Percentiles rank a stretch among this genome's conserved stretches.
Evolutionary conservation across 176 grass and related monocot genomes (phyloP).

Genomic region (Rhynchospora breviuscula): DNA sequence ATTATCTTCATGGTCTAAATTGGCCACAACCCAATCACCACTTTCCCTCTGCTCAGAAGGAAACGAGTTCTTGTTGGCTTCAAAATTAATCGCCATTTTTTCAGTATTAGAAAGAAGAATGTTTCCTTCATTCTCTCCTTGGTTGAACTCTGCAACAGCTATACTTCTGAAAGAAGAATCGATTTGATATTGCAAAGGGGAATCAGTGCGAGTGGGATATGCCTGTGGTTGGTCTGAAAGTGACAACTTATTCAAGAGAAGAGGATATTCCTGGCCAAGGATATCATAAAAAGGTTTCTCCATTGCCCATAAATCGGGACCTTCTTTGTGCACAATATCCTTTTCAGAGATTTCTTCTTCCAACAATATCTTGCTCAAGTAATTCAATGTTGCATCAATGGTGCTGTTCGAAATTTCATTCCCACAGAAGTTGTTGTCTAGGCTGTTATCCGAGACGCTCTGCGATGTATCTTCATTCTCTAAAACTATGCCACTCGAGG

Average conservation of each 20-base stretch:
- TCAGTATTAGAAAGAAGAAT: conserved; percentile 16
- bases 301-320: conserved; percentile 14
- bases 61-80: background rate
- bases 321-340: conserved; percentile 16
- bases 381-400: conserved; percentile 27
- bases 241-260: background rate
- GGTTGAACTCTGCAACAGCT: conserved; percentile 21
- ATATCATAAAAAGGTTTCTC: conserved; percentile 40
- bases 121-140: conserved; percentile 6
- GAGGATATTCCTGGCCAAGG: conserved; percentile 31
- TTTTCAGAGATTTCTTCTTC: conserved; percentile 41
- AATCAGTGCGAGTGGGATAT: background rate
- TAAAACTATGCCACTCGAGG: background rate
- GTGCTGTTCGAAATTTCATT: background rate
- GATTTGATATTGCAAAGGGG: background rate
- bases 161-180: conserved; percentile 1
- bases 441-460: background rate
- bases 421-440: background rate
- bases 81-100: conserved; percentile 16
- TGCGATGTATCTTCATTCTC: background rate
- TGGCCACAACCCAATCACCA: background rate
- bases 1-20: background rate
- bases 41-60: background rate
- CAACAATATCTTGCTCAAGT: conserved; percentile 33
- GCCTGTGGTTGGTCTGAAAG: background rate